Conservation (phyloP, 2,329 filamentous ascomycete species). For the Colletotrichum paranaense region DNA sequence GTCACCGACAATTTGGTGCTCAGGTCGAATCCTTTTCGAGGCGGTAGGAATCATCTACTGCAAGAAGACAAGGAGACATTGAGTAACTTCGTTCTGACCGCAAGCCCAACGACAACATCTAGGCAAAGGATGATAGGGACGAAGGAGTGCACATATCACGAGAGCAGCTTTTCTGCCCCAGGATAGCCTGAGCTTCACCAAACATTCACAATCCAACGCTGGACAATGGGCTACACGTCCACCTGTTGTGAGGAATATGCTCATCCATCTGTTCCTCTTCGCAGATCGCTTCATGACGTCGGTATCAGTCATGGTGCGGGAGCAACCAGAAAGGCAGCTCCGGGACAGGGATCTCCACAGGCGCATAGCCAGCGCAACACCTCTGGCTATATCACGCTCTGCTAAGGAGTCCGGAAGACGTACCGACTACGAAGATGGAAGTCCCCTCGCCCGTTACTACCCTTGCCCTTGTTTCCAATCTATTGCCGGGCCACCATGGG, state of each 20-base stretch:
- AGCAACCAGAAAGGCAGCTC: conserved; percentile 28
- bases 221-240: conserved; percentile 13
- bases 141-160: conserved; percentile 23
- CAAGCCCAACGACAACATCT: neutral
- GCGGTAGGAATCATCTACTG: neutral
- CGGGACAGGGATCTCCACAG: conserved; percentile 17
- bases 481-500: conserved; percentile 11
- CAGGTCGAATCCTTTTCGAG: conserved; percentile 14
- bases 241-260: neutral
- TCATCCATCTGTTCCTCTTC: conserved; percentile 16
- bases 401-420: conserved; percentile 19
- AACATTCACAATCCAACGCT: conserved; percentile 12
- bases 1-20: conserved; percentile 37
- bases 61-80: neutral
- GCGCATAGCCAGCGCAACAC: conserved; percentile 33
- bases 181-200: conserved; percentile 9
- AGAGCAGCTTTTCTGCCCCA: conserved; percentile 26
- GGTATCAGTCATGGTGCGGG: conserved; percentile 26
- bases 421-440: conserved; percentile 24
- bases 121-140: neutral
- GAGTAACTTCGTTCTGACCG: neutral
- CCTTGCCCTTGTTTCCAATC: conserved; percentile 30
- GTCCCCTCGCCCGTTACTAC: conserved; percentile 13
- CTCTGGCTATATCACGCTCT: conserved; percentile 26
- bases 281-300: conserved; percentile 33